Conservation (phyloP, 139 green algal species). For the Edaphochlamys debaryana region DNA sequence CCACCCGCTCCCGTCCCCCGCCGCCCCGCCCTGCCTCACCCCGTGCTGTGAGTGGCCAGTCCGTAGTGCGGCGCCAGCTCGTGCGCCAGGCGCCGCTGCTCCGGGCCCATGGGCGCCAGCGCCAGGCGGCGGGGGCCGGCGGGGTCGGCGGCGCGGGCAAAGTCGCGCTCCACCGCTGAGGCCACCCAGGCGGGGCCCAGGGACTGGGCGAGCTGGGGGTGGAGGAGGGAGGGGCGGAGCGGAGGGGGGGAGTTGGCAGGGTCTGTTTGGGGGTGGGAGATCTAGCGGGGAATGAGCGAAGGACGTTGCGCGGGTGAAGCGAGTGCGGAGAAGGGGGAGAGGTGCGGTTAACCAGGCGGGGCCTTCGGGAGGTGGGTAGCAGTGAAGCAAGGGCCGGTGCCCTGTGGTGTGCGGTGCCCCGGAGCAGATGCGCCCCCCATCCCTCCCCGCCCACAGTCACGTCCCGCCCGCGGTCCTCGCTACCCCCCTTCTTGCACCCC, state of each 20-base stretch:
- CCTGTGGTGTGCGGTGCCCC: too few relatives aligned
- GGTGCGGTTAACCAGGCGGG: background rate
- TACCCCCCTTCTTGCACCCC: too few relatives aligned
- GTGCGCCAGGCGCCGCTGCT: slow-evolving; percentile 66
- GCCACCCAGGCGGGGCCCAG: slow-evolving; percentile 42
- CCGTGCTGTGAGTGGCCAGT: slow-evolving; percentile 55
- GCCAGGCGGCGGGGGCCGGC: slow-evolving; percentile 47
- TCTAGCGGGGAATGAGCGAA: background rate
- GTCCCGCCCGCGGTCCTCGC: too few relatives aligned
- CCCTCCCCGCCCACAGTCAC: too few relatives aligned
- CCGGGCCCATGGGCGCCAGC: slow-evolving; percentile 53
- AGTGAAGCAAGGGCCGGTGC: too few relatives aligned
- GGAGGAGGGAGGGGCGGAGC: background rate
- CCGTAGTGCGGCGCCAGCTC: slow-evolving; percentile 71
- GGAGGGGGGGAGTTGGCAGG: too few relatives aligned
- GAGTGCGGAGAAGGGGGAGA: too few relatives aligned
- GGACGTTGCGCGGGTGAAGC: background rate
- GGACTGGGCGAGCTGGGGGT: background rate
- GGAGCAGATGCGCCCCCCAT: too few relatives aligned
- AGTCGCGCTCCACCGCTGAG: slow-evolving; percentile 59
- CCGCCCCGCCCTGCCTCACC: too few relatives aligned
- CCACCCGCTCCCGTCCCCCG: too few relatives aligned
- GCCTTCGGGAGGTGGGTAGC: too few relatives aligned
- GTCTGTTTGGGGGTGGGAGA: background rate
- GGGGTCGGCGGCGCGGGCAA: slow-evolving; percentile 60